Percentiles rank a stretch among this genome's conserved stretches.
These are phyloP conservation scores for Clavulina sp. DNA, from an alignment of 768 basidiomycete genomes.

Conservation along the genomic window DNA sequence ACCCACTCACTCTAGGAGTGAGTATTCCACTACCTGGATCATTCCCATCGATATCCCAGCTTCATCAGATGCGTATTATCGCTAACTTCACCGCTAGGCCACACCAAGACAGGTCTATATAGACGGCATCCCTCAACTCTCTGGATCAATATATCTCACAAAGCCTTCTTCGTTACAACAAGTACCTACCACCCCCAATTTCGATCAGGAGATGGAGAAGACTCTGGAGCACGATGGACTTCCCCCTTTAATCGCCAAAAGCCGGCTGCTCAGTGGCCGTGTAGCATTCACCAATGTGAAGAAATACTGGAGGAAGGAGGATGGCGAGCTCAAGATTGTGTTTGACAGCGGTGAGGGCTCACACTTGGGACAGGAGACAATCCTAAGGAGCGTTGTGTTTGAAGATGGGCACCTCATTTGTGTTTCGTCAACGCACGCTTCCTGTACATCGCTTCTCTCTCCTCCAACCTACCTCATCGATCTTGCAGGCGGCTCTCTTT, in stretches of 20 bases:
- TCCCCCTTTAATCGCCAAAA: conserved; percentile 33
- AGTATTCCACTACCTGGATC: background rate
- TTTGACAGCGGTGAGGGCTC: conserved; percentile 12
- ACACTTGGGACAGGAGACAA: no score
- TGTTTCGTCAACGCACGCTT: conserved; percentile 1
- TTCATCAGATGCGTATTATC: conserved; percentile 23
- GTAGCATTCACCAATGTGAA: conserved; percentile 52
- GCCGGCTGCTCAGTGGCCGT: conserved; percentile 15
- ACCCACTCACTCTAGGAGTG: conserved; percentile 22
- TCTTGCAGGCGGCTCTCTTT: conserved; percentile 38
- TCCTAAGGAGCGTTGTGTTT: conserved; percentile 4
- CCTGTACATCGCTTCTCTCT: background rate
- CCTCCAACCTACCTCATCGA: conserved; percentile 29
- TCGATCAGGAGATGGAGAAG: conserved; percentile 44
- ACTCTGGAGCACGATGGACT: conserved; percentile 53
- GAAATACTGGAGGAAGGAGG: conserved; percentile 26
- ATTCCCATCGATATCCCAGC: background rate
- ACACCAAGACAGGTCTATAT: conserved; percentile 70
- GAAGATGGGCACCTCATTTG: background rate
- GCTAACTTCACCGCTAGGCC: conserved; percentile 57
- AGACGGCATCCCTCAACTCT: conserved; percentile 62
- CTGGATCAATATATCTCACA: conserved; percentile 25
- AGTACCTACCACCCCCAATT: conserved; percentile 46
- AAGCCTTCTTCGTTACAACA: conserved; percentile 42
- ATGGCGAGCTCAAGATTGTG: conserved; percentile 4